Evolutionary conservation across 1,139 yeast genomes (phyloP), one percentile per base, ranked within the genome.

Genomic region (Yamadazyma diospyri): DNA sequence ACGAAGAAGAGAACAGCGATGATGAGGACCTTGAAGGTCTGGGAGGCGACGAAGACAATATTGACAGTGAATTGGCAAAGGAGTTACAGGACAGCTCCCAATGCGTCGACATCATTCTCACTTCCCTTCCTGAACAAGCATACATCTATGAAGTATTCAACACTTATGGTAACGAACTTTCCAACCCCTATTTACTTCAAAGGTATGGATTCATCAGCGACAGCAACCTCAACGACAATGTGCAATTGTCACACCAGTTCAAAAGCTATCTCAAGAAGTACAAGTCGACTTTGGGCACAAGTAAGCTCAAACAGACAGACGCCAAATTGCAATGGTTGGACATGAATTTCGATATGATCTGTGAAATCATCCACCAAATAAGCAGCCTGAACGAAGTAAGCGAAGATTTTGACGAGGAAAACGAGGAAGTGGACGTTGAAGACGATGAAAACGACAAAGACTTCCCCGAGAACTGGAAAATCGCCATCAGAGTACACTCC

Each of bases 181-280:
- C 82, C 11, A 85, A 84, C 45, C 69, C 84, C 0, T 70, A 76
- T 29, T 60, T 87, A 25, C 56, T 87, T 11, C 78, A 87, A 16
- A 69, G 85, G 37, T 87, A 86, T 48, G 95, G 95, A 0, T 86
- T 87, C 51, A 72, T 81, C 5, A 24, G 17, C 10, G 57, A 61
- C 38, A 61, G 68, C 27, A 83, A 85, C 47, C 61, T 63, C 15
- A 70, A 73, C 47, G 89, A 84, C 43, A 53, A 69, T 3, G 71
- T 84, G 14, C 66, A 75, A 36, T 50, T 84, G 19, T 77, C 79
- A 1, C 63, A 67, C 4, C 84, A 80, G 47, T 55, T 81, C 33
- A 48, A 64, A 25, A 54, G 55, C 30, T 61, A 67, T 35, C 55
- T 70, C 25, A 70, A 70, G 35, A 45, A 59, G 17, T 39, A 48